These are phyloP conservation scores for Blepharisma japonicum DNA, from an alignment of 73 alveolate species.

Conservation along the genomic window DNA sequence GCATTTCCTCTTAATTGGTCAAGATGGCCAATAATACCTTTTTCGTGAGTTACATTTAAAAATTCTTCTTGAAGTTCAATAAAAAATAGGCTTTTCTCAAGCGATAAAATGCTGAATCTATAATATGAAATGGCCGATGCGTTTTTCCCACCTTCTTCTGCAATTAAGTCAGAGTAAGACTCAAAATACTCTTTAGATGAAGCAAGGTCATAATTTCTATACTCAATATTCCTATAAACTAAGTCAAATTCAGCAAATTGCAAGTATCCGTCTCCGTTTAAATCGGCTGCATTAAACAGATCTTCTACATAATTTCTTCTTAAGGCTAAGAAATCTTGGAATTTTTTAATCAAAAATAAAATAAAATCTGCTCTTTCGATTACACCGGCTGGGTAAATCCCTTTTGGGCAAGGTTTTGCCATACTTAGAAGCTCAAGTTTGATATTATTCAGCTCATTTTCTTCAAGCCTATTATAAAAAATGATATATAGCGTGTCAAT, in stretches of 20 bases:
- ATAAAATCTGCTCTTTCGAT: not conserved
- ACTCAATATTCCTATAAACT: not conserved
- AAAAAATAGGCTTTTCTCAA: not conserved
- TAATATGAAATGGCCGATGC: constrained; percentile 15
- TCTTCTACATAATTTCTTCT: constrained; percentile 2
- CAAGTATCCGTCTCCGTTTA: not conserved
- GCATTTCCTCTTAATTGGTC: not conserved
- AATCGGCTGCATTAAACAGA: constrained; percentile 25
- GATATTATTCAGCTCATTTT: not conserved
- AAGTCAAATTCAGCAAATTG: constrained; percentile 26
- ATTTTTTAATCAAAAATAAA: constrained; percentile 6
- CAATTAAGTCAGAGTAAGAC: constrained; percentile 19
- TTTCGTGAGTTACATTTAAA: not conserved
- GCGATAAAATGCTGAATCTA: not conserved
- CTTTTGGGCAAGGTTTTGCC: constrained; percentile 18
- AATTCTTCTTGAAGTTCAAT: not conserved
- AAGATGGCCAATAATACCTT: not conserved
- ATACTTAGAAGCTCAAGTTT: not conserved
- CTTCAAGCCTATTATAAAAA: not conserved
- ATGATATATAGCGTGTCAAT: not conserved
- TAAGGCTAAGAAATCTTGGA: not conserved
- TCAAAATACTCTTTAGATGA: not conserved
- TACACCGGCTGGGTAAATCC: not conserved
- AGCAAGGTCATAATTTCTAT: not conserved
- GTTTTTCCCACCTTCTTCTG: not conserved